phyloP scores from a whole-genome alignment of 306 rosid species.

The Potentilla sterilis region DNA sequence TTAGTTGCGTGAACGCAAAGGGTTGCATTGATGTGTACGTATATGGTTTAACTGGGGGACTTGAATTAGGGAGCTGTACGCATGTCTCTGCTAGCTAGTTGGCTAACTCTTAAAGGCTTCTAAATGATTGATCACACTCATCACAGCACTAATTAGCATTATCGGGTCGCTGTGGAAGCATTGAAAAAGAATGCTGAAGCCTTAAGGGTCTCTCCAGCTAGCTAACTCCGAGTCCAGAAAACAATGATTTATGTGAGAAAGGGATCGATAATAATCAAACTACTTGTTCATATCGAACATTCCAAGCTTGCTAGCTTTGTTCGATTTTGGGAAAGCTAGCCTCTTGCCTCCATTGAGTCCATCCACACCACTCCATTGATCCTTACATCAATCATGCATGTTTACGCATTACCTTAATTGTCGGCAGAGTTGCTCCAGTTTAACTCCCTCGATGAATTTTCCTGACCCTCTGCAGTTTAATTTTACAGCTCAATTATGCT shows the following conservation, averaged over 20 bases:
- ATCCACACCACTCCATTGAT: constrained; percentile 1
- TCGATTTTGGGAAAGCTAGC: background rate
- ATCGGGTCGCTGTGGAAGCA: background rate
- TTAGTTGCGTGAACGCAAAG: constrained; percentile 25
- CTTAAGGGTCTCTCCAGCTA: background rate
- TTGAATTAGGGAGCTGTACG: background rate
- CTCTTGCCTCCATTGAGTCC: background rate
- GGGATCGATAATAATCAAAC: background rate
- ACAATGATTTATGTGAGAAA: background rate
- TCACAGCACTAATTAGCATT: background rate
- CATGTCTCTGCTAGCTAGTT: background rate
- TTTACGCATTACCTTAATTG: constrained; percentile 10
- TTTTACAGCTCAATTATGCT: background rate
- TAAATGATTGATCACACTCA: background rate
- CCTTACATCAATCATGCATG: background rate
- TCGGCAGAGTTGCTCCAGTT: constrained; percentile 26
- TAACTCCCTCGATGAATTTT: background rate
- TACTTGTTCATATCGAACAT: constrained; percentile 9
- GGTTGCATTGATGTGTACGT: background rate
- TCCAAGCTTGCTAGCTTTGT: constrained; percentile 8
- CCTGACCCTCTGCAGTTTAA: background rate
- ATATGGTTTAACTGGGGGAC: background rate
- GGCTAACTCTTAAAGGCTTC: background rate
- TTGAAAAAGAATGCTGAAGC: background rate
- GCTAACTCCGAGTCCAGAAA: background rate